Conservation (phyloP, 306 rosid genomes). For the Pueraria montana region DNA sequence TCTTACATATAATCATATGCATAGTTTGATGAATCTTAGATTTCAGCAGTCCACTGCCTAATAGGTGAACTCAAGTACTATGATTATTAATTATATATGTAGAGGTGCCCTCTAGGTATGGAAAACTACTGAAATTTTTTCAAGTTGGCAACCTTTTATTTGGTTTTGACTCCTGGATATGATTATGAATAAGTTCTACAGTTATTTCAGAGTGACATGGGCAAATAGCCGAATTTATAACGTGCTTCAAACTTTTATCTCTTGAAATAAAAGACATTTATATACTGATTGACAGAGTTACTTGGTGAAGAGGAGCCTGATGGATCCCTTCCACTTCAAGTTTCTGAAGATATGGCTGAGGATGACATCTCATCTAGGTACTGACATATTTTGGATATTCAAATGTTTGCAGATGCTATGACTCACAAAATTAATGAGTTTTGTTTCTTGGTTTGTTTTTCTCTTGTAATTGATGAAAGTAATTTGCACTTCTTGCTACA, state of each 20-base stretch:
- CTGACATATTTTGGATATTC: slow-evolving; percentile 29
- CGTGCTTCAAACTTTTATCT: slow-evolving; percentile 22
- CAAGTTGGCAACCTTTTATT: slow-evolving; percentile 1
- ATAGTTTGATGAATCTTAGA: slow-evolving; percentile 13
- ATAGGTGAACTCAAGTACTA: slow-evolving; percentile 21
- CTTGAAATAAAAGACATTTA: slow-evolving; percentile 29
- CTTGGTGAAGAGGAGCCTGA: slow-evolving; percentile 80
- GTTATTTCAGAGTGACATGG: slow-evolving; percentile 25
- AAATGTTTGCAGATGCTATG: slow-evolving; percentile 31
- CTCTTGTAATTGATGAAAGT: neutral
- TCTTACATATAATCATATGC: neutral
- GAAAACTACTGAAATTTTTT: neutral
- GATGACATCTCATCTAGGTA: slow-evolving; percentile 94
- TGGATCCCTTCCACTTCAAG: slow-evolving; percentile 77
- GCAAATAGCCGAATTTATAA: slow-evolving; percentile 20
- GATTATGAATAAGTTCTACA: slow-evolving; percentile 2
- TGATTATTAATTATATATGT: neutral
- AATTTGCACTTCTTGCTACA: neutral
- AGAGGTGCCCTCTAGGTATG: neutral
- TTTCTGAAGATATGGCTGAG: slow-evolving; percentile 79
- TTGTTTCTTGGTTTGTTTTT: slow-evolving; percentile 3
- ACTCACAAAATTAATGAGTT: slow-evolving; percentile 29
- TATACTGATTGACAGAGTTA: slow-evolving; percentile 66
- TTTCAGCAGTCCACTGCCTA: slow-evolving; percentile 17
- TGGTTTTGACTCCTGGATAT: slow-evolving; percentile 34